These are phyloP conservation scores for Anthoceros angustus DNA, from an alignment of 225 moss, liverwort and hornwort genomes.

Conservation along the genomic window DNA sequence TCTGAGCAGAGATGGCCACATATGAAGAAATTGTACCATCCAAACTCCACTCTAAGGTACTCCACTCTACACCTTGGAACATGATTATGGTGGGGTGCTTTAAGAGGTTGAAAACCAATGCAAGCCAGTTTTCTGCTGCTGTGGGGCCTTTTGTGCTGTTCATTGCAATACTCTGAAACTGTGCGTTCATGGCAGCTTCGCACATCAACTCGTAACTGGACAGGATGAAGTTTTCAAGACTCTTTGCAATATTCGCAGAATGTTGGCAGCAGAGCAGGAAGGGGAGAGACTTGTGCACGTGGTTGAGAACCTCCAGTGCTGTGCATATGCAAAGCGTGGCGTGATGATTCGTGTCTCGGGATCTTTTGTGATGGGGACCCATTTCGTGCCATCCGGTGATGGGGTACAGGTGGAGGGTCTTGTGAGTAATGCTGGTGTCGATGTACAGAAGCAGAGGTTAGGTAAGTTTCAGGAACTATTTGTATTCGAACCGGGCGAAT, in stretches of 20 bases:
- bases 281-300: constrained; percentile 93
- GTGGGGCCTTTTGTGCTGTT: no score
- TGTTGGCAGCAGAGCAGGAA: constrained; percentile 69
- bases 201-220: constrained; percentile 59
- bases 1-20: constrained; percentile 79
- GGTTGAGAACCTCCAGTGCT: constrained; percentile 85
- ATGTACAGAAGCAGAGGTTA: constrained; percentile 71
- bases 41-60: constrained; percentile 80
- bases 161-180: no score
- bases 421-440: constrained; percentile 53
- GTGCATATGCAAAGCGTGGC: constrained; percentile 75
- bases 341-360: constrained; percentile 93
- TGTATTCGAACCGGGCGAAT: constrained; percentile 88
- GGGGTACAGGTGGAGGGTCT: constrained; percentile 98
- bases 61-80: constrained; percentile 8
- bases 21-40: constrained; percentile 71
- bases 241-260: constrained; percentile 60
- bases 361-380: constrained; percentile 82
- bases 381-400: constrained; percentile 92
- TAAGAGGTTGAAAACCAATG: no score
- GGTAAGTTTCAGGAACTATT: constrained; percentile 84
- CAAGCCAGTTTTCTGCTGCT: no score
- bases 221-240: constrained; percentile 61
- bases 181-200: constrained; percentile 32
- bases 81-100: not conserved